Percentiles rank a stretch among this genome's conserved stretches.
These are phyloP conservation scores for Botrytis aclada DNA, from an alignment of 2,329 filamentous ascomycete species.

Conservation along the genomic window DNA sequence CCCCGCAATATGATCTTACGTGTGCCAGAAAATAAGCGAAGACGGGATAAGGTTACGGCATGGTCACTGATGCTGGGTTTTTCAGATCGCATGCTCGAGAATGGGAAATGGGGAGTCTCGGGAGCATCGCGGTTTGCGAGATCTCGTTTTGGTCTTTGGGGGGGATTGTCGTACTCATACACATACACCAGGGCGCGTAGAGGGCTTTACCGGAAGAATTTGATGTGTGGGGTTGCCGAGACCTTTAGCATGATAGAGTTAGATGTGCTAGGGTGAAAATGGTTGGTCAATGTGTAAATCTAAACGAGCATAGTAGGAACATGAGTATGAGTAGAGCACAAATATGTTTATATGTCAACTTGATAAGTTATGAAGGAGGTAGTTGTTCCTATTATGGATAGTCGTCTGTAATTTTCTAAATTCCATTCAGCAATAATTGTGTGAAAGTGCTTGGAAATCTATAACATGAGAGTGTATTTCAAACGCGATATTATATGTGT, in stretches of 20 bases:
- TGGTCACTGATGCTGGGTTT: background rate
- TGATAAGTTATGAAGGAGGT: fast-evolving
- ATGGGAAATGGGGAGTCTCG: background rate
- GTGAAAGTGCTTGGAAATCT: background rate
- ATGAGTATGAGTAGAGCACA: background rate
- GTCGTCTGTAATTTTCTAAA: background rate
- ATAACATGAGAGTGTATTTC: background rate
- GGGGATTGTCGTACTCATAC: too few relatives aligned
- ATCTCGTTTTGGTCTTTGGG: too few relatives aligned
- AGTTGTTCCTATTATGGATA: background rate
- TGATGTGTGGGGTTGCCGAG: background rate
- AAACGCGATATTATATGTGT: background rate
- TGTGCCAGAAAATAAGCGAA: background rate
- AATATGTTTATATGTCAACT: background rate
- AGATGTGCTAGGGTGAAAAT: background rate
- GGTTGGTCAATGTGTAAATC: background rate
- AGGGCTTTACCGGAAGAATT: background rate
- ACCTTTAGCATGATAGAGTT: background rate
- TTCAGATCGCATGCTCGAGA: background rate
- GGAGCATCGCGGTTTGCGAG: background rate
- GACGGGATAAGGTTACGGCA: background rate
- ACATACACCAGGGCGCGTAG: background rate
- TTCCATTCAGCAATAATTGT: background rate
- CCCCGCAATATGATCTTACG: background rate
- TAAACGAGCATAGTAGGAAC: background rate